Evolutionary conservation across 306 rosid genomes (phyloP), one percentile per base, ranked within the genome.

Genomic region (Nissolia schottii): DNA sequence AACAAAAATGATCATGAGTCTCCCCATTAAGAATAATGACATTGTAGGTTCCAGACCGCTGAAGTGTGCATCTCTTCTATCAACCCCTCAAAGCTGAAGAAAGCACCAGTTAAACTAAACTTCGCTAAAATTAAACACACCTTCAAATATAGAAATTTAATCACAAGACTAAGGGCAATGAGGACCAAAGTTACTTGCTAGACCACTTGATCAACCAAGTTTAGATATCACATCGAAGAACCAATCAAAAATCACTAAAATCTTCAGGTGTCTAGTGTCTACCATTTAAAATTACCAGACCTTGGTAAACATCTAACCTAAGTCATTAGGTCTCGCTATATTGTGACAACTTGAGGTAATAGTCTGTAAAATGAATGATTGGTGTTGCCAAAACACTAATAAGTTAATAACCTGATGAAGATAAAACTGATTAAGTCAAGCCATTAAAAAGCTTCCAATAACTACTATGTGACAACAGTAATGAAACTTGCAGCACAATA

Each of bases 151-250:
- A 43, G 38, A 29, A 46, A 32, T 67, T 43, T 46, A 67, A 43
- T 34, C 43, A 45, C 51, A 45, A 55, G 50, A 56, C 53, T 57
- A 46, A 10, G 37, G n/a, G 31, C 65, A 29, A 58, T 11, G 15
- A 32, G 59, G 60, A 13, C 51, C 50, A 6, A 35, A 25, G 41
- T 15, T 16, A 58, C 56, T 37, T 75, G 12, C 15, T 51, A 55
- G 9, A 67, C 20, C 58, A 15, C 63, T 48, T 57, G 24, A 76
- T 67, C 46, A 53, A 76, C 70, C 20, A 24, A 34, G 70, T 68
- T 59, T 31, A 34, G 51, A 46, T 67, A 58, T 68, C 62, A 19
- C 54, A 19, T 48, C 62, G 58, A 67, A 23, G 18, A 6, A 37
- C 24, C 64, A 37, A 22, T 5, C 40, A 51, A 32, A 56, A 55